Base-by-base conservation (phyloP, 148 eudicot genomes). In the Pharnaceum exiguum region DNA sequence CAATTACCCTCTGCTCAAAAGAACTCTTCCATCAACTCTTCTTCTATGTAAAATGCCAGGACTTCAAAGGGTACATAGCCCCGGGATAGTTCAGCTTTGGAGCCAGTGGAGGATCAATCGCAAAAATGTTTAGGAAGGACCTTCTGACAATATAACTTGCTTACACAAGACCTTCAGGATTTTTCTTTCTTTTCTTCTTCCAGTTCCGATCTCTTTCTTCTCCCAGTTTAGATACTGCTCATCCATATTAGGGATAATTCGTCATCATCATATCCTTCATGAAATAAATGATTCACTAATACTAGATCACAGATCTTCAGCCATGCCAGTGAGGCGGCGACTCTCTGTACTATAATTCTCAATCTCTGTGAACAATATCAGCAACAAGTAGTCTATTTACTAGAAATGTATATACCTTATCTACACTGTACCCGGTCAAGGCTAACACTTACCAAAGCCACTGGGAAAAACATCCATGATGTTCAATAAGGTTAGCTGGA, bases 1-100 rank as follows among this genome's bases (percentile, higher is more conserved):
- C 39, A 56, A 62, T 18, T 35, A 32, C 38, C 45, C 47, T 27
- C 30, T 22, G 33, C 7, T n/a, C n/a, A n/a, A n/a, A n/a, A n/a
- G 21, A 24, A 29, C 4, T 37, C 25, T 18, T 55, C 39, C 17
- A 15, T 48, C 27, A 49, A 57, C 55, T 39, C 24, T 40, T 43
- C 63, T 57, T 23, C 11, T 40, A 21, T 61, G 52, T 10, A 48
- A 62, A 55, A 31, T 79, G 74, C 73, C 87, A 85, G 84, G 94
- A 77, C 26, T 60, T 72, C 10, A 70, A 75, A 72, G 74, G 67
- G 78, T 65, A 67, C 51, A 63, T 31, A 57, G 76, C 63, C 40
- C 48, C 69, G 11, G 85, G 85, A 62, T 75, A 87, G 79, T 75
- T 77, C 68, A 55, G 63, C 56, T 70, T 79, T 51, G 73, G 65